Base-by-base conservation (phyloP, 331 rosid species). In the Dryas integrifolia region DNA sequence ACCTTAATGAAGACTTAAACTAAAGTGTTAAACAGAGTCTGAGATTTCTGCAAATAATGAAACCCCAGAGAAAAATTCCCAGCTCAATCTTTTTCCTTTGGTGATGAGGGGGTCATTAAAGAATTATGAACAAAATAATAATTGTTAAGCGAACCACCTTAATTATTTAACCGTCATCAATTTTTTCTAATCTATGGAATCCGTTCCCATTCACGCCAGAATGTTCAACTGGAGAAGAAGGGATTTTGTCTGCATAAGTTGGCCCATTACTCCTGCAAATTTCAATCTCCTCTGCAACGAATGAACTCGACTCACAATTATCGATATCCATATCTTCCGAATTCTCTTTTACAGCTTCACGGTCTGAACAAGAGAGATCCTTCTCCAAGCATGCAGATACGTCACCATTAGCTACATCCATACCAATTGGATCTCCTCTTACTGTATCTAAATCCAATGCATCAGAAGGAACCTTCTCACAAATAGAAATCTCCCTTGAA, bases 1-100 rank as follows among this genome's bases (percentile, higher is more conserved):
- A 78, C 69, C 82, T 66, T 51, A 69, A 77, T 75, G 26, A 21
- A 9, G 38, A 58, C 67, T 80, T 79, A 83, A 82, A 70, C 81
- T 68, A 73, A 44, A 58, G 30, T 45, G 81, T 75, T 76, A 72
- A 16, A 76, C 79, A 16, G 76, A 81, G 83, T 81, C 92, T 75
- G 89, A 84, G 92, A 82, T 83, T 80, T 83, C 83, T 75, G 75
- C 85, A 92, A 91, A 88, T 91, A 83, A 58, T 72, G 92, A 86
- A 95, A 89, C 82, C 96, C 85, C 92, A 79, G 92, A 84, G 65
- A 85, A 86, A 74, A 82, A 67, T 78, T 81, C 92, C 93, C 96
- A 83, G 74, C 83, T 83, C 92, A 53, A 86, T 85, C 89, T 80
- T 72, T 77, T 77, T 75, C 79, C 81, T 81, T 18, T 7, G 88